phyloP scores from a whole-genome alignment of 805 yeast genomes.

The Yamadazyma paraphyllophila region DNA sequence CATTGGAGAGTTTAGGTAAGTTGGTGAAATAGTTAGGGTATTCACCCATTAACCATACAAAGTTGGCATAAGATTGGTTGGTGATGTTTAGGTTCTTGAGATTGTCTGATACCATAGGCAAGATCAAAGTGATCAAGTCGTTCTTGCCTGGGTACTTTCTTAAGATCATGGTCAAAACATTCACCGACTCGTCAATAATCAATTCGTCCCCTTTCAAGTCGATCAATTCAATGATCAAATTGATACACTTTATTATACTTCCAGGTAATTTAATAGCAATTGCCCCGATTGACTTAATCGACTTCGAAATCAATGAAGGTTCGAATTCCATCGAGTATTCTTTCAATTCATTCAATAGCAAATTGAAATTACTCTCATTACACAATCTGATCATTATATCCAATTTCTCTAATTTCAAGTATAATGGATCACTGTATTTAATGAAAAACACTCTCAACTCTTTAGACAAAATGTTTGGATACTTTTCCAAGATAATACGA shows the following conservation, averaged over 20 bases:
- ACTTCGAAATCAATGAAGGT: constrained; percentile 65
- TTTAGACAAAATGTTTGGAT: constrained; percentile 72
- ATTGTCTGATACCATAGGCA: constrained; percentile 53
- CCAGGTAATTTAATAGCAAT: constrained; percentile 63
- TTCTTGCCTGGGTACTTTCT: constrained; percentile 60
- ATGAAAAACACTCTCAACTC: constrained; percentile 89
- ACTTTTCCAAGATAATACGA: constrained; percentile 82
- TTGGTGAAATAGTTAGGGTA: constrained; percentile 60
- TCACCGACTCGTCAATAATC: constrained; percentile 56
- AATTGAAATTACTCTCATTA: constrained; percentile 53
- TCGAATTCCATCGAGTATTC: constrained; percentile 88
- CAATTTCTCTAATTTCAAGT: constrained; percentile 71
- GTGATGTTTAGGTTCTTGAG: constrained; percentile 28
- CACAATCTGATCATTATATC: constrained; percentile 73
- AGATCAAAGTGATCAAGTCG: constrained; percentile 47
- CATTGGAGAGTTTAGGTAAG: constrained; percentile 45
- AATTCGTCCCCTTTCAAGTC: constrained; percentile 65
- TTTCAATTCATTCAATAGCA: constrained; percentile 66
- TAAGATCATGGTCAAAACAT: constrained; percentile 61
- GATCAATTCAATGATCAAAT: constrained; percentile 55
- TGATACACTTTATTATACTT: constrained; percentile 56
- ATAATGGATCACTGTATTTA: constrained; percentile 81
- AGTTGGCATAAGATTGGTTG: constrained; percentile 52
- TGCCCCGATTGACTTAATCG: constrained; percentile 68
- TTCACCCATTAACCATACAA: constrained; percentile 72